These are phyloP conservation scores for Wallacemonas collosoma DNA, from an alignment of 208 protist genomes.

Conservation along the genomic window DNA sequence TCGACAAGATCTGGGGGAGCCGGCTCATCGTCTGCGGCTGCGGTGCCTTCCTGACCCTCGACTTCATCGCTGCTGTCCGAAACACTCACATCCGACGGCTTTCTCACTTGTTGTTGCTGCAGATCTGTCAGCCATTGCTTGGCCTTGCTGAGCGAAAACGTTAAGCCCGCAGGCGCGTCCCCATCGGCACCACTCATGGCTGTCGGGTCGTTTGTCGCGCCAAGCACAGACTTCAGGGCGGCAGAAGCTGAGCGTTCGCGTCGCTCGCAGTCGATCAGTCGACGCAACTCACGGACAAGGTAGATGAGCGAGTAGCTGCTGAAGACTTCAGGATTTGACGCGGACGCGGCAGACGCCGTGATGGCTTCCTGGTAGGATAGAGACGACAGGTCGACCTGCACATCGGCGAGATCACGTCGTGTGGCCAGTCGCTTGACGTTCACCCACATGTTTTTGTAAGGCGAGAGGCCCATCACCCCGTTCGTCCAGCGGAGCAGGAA, in stretches of 20 bases:
- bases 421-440: conserved; percentile 12
- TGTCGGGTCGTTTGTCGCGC: not conserved
- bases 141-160: conserved; percentile 7
- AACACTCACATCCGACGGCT: not conserved
- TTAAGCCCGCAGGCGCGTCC: not conserved
- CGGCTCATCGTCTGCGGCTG: not conserved
- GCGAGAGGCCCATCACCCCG: conserved; percentile 54
- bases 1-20: not conserved
- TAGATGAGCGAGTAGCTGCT: conserved; percentile 38
- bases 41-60: not conserved
- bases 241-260: conserved; percentile 3
- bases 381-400: not conserved
- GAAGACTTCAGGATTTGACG: conserved; percentile 30
- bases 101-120: not conserved
- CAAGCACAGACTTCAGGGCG: conserved; percentile 2
- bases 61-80: conserved; percentile 10
- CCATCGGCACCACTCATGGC: not conserved
- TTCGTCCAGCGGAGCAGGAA: conserved; percentile 82
- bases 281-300: conserved; percentile 63
- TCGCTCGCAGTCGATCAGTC: conserved; percentile 29
- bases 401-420: not conserved
- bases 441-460: conserved; percentile 22
- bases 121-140: conserved; percentile 4
- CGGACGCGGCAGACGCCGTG: not conserved
- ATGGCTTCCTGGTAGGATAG: not conserved